phyloP scores from a whole-genome alignment of 2,329 filamentous ascomycete genomes.

The Aspergillus aculeatinus region DNA sequence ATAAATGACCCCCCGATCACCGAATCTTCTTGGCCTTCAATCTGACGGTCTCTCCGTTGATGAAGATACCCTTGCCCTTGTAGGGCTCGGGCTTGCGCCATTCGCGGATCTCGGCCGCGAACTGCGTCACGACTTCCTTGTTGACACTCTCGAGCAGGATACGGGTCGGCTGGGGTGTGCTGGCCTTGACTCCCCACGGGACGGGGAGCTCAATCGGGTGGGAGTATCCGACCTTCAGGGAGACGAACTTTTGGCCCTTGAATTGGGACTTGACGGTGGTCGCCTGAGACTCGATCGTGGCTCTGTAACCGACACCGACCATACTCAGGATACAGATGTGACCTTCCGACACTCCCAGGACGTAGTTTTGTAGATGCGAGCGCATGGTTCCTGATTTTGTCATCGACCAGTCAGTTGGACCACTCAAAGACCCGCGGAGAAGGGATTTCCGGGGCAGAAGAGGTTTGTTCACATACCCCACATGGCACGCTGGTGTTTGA shows the following conservation, averaged over 20 bases:
- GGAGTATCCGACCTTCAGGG: constrained; percentile 92
- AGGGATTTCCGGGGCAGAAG: neutral
- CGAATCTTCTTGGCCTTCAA: constrained; percentile 98
- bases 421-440: neutral
- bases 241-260: constrained; percentile 82
- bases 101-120: constrained; percentile 81
- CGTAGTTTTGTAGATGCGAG: constrained; percentile 84
- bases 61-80: constrained; percentile 98
- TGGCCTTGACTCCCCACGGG: constrained; percentile 78
- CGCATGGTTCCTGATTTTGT: constrained; percentile 75
- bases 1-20: constrained; percentile 49
- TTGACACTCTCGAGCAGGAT: constrained; percentile 86
- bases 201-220: constrained; percentile 90
- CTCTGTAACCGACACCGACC: constrained; percentile 93
- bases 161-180: constrained; percentile 84
- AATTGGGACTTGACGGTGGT: constrained; percentile 66
- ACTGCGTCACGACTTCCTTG: constrained; percentile 82
- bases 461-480: constrained; percentile 67
- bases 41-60: constrained; percentile 96
- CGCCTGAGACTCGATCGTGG: constrained; percentile 75
- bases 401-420: neutral
- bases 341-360: constrained; percentile 92
- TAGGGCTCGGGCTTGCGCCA: constrained; percentile 96
- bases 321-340: constrained; percentile 90
- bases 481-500: constrained; percentile 84